phyloP scores from a whole-genome alignment of 1,284 basidiomycete species.

The Hemileia vastatrix region DNA sequence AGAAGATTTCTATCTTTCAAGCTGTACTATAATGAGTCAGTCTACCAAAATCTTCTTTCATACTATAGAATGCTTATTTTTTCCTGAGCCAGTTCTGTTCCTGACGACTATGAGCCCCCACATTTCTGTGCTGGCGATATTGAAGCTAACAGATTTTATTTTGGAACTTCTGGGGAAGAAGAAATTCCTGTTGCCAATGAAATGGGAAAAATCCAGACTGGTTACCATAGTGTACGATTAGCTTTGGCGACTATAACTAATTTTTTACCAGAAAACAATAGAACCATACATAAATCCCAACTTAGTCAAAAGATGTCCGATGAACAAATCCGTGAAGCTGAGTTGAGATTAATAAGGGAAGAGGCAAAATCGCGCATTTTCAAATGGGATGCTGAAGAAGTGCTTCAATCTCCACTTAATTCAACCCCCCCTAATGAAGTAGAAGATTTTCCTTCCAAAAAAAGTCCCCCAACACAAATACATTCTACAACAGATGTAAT shows the following conservation, averaged over 20 bases:
- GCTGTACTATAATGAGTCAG: constrained; percentile 20
- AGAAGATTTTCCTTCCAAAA: neutral
- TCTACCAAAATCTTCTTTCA: neutral
- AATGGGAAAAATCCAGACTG: constrained; percentile 22
- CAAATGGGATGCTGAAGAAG: constrained; percentile 14
- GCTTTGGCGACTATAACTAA: constrained; percentile 18
- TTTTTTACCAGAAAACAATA: constrained; percentile 14
- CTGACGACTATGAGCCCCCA: constrained; percentile 19
- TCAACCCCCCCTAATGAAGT: neutral
- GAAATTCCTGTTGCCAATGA: constrained; percentile 17
- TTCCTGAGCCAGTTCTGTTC: constrained; percentile 1
- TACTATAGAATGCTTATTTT: neutral
- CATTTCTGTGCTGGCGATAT: constrained; percentile 18
- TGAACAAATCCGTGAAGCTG: constrained; percentile 1
- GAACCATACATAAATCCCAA: too few relatives aligned
- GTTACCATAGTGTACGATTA: constrained; percentile 20
- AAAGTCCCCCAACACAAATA: neutral
- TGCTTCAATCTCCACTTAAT: constrained; percentile 2
- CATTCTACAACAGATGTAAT: too few relatives aligned
- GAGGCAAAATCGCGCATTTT: constrained; percentile 6
- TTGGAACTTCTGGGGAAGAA: constrained; percentile 14
- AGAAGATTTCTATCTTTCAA: constrained; percentile 20
- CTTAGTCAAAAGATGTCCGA: too few relatives aligned
- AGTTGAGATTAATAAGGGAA: constrained; percentile 8
- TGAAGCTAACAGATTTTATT: constrained; percentile 12